Conservation (phyloP, 2,329 filamentous ascomycete species). For the Ambrosiella xylebori region DNA sequence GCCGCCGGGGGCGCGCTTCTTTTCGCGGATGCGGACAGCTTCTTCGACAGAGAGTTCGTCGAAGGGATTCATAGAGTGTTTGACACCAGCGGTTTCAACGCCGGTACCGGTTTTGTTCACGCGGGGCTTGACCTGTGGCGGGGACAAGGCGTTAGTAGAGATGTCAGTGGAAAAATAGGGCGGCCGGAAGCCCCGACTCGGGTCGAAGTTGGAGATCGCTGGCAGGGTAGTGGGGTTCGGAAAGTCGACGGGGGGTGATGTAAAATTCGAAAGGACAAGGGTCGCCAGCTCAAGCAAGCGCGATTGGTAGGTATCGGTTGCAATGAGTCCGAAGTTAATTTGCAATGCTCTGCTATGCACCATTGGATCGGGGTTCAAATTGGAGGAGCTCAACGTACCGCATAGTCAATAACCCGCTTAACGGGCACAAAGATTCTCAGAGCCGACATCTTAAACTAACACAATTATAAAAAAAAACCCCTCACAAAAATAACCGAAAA, state of each 20-base stretch:
- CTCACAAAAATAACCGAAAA: neutral
- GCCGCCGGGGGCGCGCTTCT: constrained; percentile 50
- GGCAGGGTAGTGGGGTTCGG: neutral
- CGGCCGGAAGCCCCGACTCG: neutral
- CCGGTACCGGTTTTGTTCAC: constrained; percentile 62
- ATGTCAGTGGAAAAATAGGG: neutral
- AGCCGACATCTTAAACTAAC: constrained; percentile 33
- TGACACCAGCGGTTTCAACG: constrained; percentile 82
- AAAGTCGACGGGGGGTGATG: neutral
- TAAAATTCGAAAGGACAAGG: too few relatives aligned
- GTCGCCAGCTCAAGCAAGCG: too few relatives aligned
- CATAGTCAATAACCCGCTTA: constrained; percentile 77
- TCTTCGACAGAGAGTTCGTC: constrained; percentile 97
- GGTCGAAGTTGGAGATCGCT: neutral
- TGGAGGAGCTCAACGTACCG: constrained; percentile 34
- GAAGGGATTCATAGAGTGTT: constrained; percentile 98
- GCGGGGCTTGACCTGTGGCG: constrained; percentile 44
- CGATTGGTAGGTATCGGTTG: too few relatives aligned
- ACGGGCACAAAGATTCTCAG: constrained; percentile 64
- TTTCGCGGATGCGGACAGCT: constrained; percentile 83
- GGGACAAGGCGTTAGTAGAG: neutral
- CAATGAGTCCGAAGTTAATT: too few relatives aligned
- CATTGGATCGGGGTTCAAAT: neutral
- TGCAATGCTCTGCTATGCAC: neutral
- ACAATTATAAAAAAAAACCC: neutral